Evolutionary conservation across 2,329 filamentous ascomycete genomes (phyloP).

Genomic region (Aspergillus sp.): DNA sequence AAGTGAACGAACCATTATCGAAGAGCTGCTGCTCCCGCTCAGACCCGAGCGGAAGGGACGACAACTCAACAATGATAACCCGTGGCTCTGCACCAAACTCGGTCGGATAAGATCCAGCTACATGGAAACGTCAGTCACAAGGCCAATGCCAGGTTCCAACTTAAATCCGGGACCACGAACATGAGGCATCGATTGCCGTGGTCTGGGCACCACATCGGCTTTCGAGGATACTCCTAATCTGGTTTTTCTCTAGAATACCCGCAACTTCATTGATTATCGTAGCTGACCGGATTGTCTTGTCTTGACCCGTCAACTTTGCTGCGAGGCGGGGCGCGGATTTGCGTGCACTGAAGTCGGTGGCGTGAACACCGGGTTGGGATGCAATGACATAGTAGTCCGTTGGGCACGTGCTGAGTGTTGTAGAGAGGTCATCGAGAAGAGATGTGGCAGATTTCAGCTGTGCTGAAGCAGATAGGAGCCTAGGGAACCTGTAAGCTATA

Average conservation of each 20-base stretch:
- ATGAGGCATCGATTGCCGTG: constrained; percentile 49
- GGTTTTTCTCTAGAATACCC: constrained; percentile 51
- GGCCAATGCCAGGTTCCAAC: neutral
- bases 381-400: constrained; percentile 78
- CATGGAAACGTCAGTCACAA: constrained; percentile 14
- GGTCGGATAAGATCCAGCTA: constrained; percentile 47
- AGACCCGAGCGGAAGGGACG: constrained; percentile 42
- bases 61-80: constrained; percentile 52
- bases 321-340: constrained; percentile 59
- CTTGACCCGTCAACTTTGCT: constrained; percentile 53
- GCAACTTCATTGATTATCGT: constrained; percentile 59
- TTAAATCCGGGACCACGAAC: constrained; percentile 32
- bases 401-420: constrained; percentile 66
- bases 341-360: constrained; percentile 66
- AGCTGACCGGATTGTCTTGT: constrained; percentile 59
- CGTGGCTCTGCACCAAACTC: constrained; percentile 44
- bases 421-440: constrained; percentile 48
- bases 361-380: constrained; percentile 74
- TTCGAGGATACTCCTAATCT: constrained; percentile 49
- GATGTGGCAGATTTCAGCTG: constrained; percentile 50
- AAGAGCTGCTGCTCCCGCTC: constrained; percentile 46
- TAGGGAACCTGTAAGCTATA: constrained; percentile 35
- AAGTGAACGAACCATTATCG: constrained; percentile 46
- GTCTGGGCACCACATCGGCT: constrained; percentile 53
- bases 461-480: constrained; percentile 45